Evolutionary conservation across 2,329 filamentous ascomycete species (phyloP).

Genomic region (Arthrobotrys conoides): DNA sequence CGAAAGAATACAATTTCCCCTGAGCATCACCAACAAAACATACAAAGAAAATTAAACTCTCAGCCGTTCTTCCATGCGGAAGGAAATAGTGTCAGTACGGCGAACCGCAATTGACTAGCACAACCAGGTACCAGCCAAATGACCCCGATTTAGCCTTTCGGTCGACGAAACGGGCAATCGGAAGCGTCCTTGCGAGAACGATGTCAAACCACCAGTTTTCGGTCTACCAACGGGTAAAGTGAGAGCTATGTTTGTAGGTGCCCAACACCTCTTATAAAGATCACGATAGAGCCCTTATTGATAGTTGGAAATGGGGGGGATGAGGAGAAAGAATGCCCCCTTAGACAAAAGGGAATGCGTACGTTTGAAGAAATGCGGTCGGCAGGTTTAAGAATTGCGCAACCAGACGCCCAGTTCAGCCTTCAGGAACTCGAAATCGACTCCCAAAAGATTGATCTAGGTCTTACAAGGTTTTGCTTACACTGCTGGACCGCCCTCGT

Average conservation of each 20-base stretch:
- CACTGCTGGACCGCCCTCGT: slow-evolving; percentile 51
- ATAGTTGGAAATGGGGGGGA: slow-evolving; percentile 31
- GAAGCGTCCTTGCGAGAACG: slow-evolving; percentile 50
- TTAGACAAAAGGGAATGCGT: slow-evolving; percentile 45
- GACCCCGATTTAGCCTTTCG: slow-evolving; percentile 59
- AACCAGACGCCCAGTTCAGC: slow-evolving; percentile 36
- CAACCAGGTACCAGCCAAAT: slow-evolving; percentile 58
- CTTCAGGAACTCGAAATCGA: slow-evolving; percentile 53
- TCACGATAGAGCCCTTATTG: slow-evolving; percentile 6
- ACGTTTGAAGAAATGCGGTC: slow-evolving; percentile 56
- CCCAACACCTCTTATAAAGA: slow-evolving; percentile 36
- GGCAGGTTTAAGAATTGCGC: slow-evolving; percentile 56
- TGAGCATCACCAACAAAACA: slow-evolving; percentile 33
- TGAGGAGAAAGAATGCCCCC: slow-evolving; percentile 53
- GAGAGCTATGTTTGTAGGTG: slow-evolving; percentile 33
- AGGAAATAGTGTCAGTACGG: slow-evolving; percentile 48
- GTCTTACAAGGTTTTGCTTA: slow-evolving; percentile 48
- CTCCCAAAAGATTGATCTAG: slow-evolving; percentile 30
- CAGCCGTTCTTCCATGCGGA: slow-evolving; percentile 48
- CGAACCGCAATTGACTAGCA: slow-evolving; percentile 46
- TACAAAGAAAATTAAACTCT: slow-evolving; percentile 56
- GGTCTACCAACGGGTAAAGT: slow-evolving; percentile 27
- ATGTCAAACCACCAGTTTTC: slow-evolving; percentile 56
- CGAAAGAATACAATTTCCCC: slow-evolving; percentile 9
- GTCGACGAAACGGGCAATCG: slow-evolving; percentile 59